Base-by-base conservation (phyloP, 805 yeast genomes). In the Kluyveromyces nonfermentans region DNA sequence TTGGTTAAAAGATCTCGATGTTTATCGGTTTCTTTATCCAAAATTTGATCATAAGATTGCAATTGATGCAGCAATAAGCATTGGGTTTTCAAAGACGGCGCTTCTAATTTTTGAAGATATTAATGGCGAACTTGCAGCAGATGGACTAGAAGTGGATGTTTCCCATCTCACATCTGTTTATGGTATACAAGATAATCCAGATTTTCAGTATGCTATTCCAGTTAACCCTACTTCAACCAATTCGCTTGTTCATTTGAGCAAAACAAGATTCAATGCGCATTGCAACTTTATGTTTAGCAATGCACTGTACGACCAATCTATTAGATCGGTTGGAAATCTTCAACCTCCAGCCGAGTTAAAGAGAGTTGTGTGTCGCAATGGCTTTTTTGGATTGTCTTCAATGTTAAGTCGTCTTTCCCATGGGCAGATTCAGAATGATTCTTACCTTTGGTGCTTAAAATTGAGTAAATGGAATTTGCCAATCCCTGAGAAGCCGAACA, bases 391-490 rank as follows among this genome's bases (percentile, higher is more conserved):
- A 0, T 51, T 81, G 1, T 72, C 89, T 0, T 33, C 46, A 5
- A 49, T 76, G n/a, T 59, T 72, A 7, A 60, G 64, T 33, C 60
- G 63, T 8, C 51, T 48, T n/a, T 28, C 49, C 10, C 45, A 45
- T 6, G 33, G 46, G 0, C 4, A 31, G 33, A 20, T 31, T n/a
- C 16, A 48, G 1, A 57, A 54, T 18, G 58, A 59, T 19, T 46
- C 62, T 1, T 83, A 72, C 56, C 78, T 74, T 46, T 80, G 87
- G 77, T 75, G 80, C 1, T 82, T 96, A 87, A 83, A 83, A 54
- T 61, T 89, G 34, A 75, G 73, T 35, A 74, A 76, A 40, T 89
- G 97, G 97, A 82, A 82, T 43, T 47, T 84, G 1, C 85, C 94
- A 0, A 48, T 57, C 0, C 70, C 80, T 1, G 57, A 54, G 2